phyloP scores from a whole-genome alignment of 768 basidiomycete genomes.

The Boletus pseudo-olivaceus region DNA sequence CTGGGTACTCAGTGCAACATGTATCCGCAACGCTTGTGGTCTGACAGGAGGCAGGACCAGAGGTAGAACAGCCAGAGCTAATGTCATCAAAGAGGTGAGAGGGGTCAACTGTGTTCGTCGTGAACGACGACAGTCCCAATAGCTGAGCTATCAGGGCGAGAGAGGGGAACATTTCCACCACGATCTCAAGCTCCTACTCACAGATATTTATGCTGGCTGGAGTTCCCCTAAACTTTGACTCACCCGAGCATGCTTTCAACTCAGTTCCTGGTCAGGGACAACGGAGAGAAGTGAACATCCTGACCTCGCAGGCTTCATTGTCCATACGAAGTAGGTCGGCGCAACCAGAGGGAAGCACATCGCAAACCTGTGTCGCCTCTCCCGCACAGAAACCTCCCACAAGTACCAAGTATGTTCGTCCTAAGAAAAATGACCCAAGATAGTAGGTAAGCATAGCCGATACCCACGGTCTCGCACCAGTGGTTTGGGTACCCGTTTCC shows the following conservation, averaged over 20 bases:
- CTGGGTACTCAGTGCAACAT: constrained; percentile 68
- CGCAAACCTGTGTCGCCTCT: neutral
- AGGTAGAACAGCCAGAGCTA: constrained; percentile 51
- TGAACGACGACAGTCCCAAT: constrained; percentile 18
- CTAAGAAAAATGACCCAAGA: neutral
- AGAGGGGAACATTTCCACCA: constrained; percentile 15
- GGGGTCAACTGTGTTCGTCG: constrained; percentile 17
- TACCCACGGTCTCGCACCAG: neutral
- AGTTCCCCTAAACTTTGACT: neutral
- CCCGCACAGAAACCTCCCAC: neutral
- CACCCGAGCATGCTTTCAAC: neutral
- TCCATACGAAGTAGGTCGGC: neutral
- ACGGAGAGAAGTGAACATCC: neutral
- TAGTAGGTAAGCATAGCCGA: neutral
- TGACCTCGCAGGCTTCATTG: neutral
- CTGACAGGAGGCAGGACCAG: constrained; percentile 52
- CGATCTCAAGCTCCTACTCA: neutral
- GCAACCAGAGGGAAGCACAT: too few relatives aligned
- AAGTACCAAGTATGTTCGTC: too few relatives aligned
- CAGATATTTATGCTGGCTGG: constrained; percentile 6
- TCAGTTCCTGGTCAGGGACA: neutral
- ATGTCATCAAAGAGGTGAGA: constrained; percentile 32
- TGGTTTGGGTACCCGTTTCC: neutral
- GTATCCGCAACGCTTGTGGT: constrained; percentile 43
- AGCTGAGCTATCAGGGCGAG: constrained; percentile 23